These are phyloP conservation scores for Cryptococcus neoformans DNA, from an alignment of 1,284 basidiomycete species.

Conservation along the genomic window DNA sequence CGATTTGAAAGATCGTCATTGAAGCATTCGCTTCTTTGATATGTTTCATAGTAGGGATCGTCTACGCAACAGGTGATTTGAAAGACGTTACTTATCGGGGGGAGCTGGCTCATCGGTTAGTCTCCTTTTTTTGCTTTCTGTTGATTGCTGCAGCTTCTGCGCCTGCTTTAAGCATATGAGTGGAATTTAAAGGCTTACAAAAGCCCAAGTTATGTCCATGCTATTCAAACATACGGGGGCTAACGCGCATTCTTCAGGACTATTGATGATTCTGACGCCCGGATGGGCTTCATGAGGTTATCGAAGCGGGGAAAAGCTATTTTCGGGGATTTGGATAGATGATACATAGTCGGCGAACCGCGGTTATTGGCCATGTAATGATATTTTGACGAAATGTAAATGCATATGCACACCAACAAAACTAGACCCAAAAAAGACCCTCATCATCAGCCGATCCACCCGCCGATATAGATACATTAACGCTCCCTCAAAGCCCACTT, in stretches of 20 bases:
- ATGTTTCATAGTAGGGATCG: conserved; percentile 42
- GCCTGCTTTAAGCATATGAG: too few species aligned
- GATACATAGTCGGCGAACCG: not conserved
- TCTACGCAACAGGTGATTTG: conserved; percentile 28
- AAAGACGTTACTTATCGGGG: conserved; percentile 48
- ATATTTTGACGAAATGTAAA: conserved; percentile 7
- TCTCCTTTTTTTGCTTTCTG: not conserved
- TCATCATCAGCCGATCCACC: too few species aligned
- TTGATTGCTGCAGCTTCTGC: too few species aligned
- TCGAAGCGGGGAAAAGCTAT: conserved; percentile 30
- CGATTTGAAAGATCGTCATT: conserved; percentile 35
- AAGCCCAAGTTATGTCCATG: too few species aligned
- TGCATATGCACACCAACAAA: not conserved
- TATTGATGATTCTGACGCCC: conserved; percentile 37
- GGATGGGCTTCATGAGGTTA: conserved; percentile 34
- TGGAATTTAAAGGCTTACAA: too few species aligned
- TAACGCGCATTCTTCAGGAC: conserved; percentile 14
- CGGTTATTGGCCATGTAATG: conserved; percentile 19
- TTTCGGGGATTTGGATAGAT: conserved; percentile 30
- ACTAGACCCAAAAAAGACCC: not conserved
- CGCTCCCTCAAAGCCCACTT: conserved; percentile 22
- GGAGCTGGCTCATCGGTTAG: conserved; percentile 44
- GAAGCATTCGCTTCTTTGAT: conserved; percentile 41
- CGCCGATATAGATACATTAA: not conserved
- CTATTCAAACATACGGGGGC: too few species aligned